Conservation (phyloP, 202 grass and related monocot species). For the Setaria viridis region DNA sequence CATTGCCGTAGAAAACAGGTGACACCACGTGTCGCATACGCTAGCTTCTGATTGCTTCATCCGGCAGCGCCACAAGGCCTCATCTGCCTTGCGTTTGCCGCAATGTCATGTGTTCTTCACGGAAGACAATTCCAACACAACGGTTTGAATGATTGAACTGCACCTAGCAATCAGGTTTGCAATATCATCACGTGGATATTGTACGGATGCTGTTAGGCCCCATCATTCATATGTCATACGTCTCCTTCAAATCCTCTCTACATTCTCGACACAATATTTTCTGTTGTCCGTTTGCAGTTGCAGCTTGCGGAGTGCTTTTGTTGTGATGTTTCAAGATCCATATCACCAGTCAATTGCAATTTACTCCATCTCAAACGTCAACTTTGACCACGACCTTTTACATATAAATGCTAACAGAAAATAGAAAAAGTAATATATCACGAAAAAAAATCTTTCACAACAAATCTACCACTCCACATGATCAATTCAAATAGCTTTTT, state of each 20-base stretch:
- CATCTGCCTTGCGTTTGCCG: no score
- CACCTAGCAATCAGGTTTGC: no score
- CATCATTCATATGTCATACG: neutral
- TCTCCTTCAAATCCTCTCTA: neutral
- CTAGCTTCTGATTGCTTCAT: no score
- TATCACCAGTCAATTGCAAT: neutral
- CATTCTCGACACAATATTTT: neutral
- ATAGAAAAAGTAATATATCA: no score
- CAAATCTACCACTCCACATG: no score
- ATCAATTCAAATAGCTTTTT: no score
- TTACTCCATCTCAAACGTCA: neutral
- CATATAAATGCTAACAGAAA: no score
- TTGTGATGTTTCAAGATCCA: neutral
- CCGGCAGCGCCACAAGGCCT: no score
- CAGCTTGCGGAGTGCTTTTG: neutral
- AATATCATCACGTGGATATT: slow-evolving; percentile 5
- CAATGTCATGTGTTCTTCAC: no score
- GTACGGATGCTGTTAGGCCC: neutral
- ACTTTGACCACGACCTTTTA: neutral
- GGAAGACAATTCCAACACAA: neutral
- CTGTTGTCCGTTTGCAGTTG: neutral
- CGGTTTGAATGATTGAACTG: neutral
- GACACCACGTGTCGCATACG: no score
- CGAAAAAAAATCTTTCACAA: no score
- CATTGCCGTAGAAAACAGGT: no score